phyloP scores from a whole-genome alignment of 192 early-diverging fungal genomes.

The Umbelopsis sp. region DNA sequence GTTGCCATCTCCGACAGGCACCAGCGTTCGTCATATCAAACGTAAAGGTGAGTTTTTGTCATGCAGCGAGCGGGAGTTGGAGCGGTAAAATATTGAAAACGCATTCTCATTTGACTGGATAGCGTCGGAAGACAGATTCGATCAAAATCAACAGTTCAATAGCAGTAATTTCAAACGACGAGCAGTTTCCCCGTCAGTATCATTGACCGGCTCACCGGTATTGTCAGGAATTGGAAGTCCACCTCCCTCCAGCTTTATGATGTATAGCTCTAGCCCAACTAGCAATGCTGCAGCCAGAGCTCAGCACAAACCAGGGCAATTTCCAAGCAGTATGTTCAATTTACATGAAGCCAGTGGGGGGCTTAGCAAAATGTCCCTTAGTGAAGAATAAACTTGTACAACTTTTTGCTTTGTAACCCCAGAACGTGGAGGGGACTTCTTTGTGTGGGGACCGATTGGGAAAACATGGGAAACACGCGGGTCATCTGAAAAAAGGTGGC shows the following conservation, averaged over 20 bases:
- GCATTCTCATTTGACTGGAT: neutral
- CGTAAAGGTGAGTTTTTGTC: slow-evolving; percentile 28
- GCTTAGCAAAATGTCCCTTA: slow-evolving; percentile 35
- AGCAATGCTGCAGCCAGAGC: slow-evolving; percentile 34
- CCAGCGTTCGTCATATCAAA: slow-evolving; percentile 26
- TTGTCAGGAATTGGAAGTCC: slow-evolving; percentile 31
- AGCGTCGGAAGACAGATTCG: slow-evolving; percentile 34
- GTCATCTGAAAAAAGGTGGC: neutral
- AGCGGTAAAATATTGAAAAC: neutral
- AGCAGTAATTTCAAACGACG: slow-evolving; percentile 30
- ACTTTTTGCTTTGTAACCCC: neutral
- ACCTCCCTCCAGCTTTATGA: slow-evolving; percentile 7
- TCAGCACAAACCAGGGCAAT: slow-evolving; percentile 23
- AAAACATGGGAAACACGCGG: slow-evolving; percentile 10
- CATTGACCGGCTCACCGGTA: slow-evolving; percentile 32
- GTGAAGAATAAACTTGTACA: slow-evolving; percentile 24
- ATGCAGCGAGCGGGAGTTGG: neutral
- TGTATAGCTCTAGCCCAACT: slow-evolving; percentile 21
- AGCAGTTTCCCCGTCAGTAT: slow-evolving; percentile 37
- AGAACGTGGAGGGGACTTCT: neutral
- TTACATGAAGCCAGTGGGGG: slow-evolving; percentile 38
- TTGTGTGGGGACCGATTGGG: slow-evolving; percentile 1
- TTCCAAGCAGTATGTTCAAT: slow-evolving; percentile 24
- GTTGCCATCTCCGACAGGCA: slow-evolving; percentile 28
- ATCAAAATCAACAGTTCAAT: slow-evolving; percentile 13